Evolutionary conservation across 176 grass and related monocot species (phyloP), one percentile per base, ranked within the genome.

Genomic region (Tillandsia fasciculata): DNA sequence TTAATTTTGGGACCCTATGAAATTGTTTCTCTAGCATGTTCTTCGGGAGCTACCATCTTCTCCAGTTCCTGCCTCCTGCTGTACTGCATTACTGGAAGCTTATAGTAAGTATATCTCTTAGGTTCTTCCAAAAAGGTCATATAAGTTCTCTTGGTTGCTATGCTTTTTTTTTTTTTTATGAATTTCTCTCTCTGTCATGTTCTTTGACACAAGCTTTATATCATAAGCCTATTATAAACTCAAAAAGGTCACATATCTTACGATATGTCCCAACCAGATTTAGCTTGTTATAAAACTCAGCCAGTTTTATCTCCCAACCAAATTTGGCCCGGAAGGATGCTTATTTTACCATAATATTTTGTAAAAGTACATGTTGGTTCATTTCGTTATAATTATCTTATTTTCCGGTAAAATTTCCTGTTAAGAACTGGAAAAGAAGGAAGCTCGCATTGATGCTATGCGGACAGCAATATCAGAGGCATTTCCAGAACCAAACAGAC

Each of bases 41-140:
- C 87, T 99, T 22, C 85, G 95, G 51, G 95, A 94, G 80, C 78
- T 99, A 66, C 95, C 95, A 6, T 99, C 95, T 50, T 99, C 95
- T 64, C 95, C 95, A 3, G 95, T 99, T 52, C 90, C 95, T 73
- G 95, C 95, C 71, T 94, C 95, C 74, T 99, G 95, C 72, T 99
- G 95, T 71, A 99, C 90, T 69, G 95, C 95, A 64, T 86, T 99
- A 72, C 53, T 94, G 70, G 95, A 99, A 94, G 90, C 95, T 86
- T 99, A 88, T 56, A 82, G 95, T 99, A 88, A 85, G 85, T 88
- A 48, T 47, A 78, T 9, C 65, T 49, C 52, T 63, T 52, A 68
- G 64, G 63, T 68, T 65, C 49, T 51, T 53, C 70, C 81, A 65
- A 76, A 72, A 68, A 23, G 56, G 22, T 18, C 56, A 7, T 61